Evolutionary conservation across 2,329 filamentous ascomycete genomes (phyloP), one percentile per base, ranked within the genome.

Genomic region (Curvularia hawaiiensis): DNA sequence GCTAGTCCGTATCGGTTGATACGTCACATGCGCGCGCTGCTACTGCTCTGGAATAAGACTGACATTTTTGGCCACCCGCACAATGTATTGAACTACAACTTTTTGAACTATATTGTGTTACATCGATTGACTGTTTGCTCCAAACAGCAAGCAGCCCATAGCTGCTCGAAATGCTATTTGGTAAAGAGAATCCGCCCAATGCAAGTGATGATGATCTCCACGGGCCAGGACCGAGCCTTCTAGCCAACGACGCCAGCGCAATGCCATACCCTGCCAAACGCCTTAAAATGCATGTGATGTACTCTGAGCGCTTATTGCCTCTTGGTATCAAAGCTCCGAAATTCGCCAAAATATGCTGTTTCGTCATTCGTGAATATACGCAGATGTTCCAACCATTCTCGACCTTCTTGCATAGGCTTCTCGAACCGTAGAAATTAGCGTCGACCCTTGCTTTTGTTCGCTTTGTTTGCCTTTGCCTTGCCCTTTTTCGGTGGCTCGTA

Each of bases 401-500:
- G 44, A 31, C 44, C 45, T 54, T 44, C 3, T 54, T 57, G 50
- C 39, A 10, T 54, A 44, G 39, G 44, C 31, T 57, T 45, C 30
- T 43, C 24, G 40, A 31, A 41, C 26, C 43, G 45, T 35, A 52
- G 46, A 35, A 24, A 3, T 47, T 62, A 68, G 59, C 66, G 70
- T 50, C 70, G 50, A 9, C 50, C 62, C 49, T 74, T 75, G 26
- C 52, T 66, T 53, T 72, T 75, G 20, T 59, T 62, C 22, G 60
- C 58, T 51, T 72, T 74, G 16, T 62, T 68, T 35, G 65, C 64
- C 50, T 67, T 77, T 54, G 77, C 77, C 65, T 81, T 83, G 49
- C 77, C 75, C 54, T 79, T 77, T 56, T 70, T 73, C 26, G 82
- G 81, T 30, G 82, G 81, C 54, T 84, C 81, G 55, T 75, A 75